Percentiles rank a stretch among this genome's conserved stretches.
Evolutionary conservation across 805 yeast genomes (phyloP).

Genomic region (Candida fluviatilis): DNA sequence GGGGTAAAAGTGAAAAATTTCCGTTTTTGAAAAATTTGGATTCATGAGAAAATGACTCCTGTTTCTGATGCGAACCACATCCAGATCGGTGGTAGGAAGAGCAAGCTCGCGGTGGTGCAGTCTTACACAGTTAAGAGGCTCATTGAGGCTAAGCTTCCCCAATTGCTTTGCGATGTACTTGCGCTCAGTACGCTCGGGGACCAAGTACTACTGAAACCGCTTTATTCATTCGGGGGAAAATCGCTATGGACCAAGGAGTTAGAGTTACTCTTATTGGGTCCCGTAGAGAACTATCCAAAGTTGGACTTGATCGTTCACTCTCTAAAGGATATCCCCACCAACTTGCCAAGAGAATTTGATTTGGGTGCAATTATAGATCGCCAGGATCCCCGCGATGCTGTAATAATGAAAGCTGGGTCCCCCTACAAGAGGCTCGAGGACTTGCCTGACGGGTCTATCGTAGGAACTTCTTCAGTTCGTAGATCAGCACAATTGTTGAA

Average conservation of each 20-base stretch:
- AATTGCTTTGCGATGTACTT: constrained; percentile 65
- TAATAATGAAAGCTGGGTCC: constrained; percentile 67
- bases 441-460: constrained; percentile 78
- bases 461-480: constrained; percentile 93
- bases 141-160: constrained; percentile 59
- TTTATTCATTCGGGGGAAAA: constrained; percentile 94
- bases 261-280: constrained; percentile 67
- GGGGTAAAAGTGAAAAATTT: too few species aligned
- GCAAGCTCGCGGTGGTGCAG: constrained; percentile 84
- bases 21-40: too few species aligned
- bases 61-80: too few species aligned
- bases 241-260: constrained; percentile 95
- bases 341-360: constrained; percentile 83
- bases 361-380: constrained; percentile 85
- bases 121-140: constrained; percentile 64
- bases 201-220: constrained; percentile 75
- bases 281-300: constrained; percentile 58
- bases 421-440: constrained; percentile 63
- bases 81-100: constrained; percentile 84
- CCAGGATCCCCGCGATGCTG: constrained; percentile 92
- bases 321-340: constrained; percentile 88
- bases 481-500: constrained; percentile 87
- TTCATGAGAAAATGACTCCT: too few species aligned
- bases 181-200: constrained; percentile 89
- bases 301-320: constrained; percentile 92